phyloP scores from a whole-genome alignment of 768 basidiomycete species.

The Amanita polypyramis region DNA sequence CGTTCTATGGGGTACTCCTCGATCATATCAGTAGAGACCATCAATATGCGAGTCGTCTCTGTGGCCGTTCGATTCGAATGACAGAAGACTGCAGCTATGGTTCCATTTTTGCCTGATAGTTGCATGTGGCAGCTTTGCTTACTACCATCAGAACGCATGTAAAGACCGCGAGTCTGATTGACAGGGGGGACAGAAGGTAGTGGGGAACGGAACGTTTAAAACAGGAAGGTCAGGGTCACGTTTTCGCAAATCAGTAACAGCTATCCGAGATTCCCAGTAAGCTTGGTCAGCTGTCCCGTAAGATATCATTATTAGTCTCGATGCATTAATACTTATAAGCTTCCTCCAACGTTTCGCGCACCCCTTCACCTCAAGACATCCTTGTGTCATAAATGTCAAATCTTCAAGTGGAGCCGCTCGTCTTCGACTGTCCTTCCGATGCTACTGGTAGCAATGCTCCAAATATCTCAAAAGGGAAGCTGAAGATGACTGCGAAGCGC shows the following conservation, averaged over 20 bases:
- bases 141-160: slow-evolving; percentile 1
- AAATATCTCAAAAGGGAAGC: slow-evolving; percentile 1
- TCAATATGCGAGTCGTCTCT: too few relatives aligned
- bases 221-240: not conserved
- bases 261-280: too few relatives aligned
- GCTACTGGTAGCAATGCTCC: not conserved
- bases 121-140: not conserved
- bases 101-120: not conserved
- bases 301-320: too few relatives aligned
- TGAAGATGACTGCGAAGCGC: slow-evolving; percentile 36
- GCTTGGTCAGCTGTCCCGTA: too few relatives aligned
- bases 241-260: slow-evolving; percentile 6
- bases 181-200: not conserved
- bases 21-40: too few relatives aligned
- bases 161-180: slow-evolving; percentile 5
- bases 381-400: not conserved
- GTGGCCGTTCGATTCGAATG: too few relatives aligned
- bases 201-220: not conserved
- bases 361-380: too few relatives aligned
- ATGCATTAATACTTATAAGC: not conserved
- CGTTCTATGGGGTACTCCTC: too few relatives aligned
- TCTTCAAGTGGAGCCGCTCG: slow-evolving; percentile 1
- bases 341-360: not conserved
- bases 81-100: not conserved
- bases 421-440: slow-evolving; percentile 3